A percentile compares a stretch with the other conserved stretches of the same genome.
phyloP scores from a whole-genome alignment of 192 early-diverging fungal genomes.

The Phycomyces nitens region DNA sequence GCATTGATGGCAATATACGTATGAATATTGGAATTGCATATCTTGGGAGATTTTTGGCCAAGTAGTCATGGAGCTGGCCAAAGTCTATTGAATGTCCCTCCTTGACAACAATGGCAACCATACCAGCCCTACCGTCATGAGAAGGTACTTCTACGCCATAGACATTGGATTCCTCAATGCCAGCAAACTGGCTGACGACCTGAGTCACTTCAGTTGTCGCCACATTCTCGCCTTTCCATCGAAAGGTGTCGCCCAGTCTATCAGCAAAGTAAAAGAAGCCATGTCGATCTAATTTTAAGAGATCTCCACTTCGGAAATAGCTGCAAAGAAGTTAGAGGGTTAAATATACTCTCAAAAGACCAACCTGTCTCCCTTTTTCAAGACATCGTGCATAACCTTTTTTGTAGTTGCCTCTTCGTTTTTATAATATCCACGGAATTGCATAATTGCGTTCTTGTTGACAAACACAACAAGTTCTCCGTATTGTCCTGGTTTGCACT shows the following conservation, averaged over 20 bases:
- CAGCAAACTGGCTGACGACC: constrained; percentile 43
- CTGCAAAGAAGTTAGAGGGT: constrained; percentile 16
- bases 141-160: constrained; percentile 60
- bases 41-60: constrained; percentile 40
- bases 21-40: constrained; percentile 67
- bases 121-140: constrained; percentile 59
- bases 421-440: constrained; percentile 45
- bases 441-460: constrained; percentile 15
- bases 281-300: constrained; percentile 44
- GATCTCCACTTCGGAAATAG: constrained; percentile 57
- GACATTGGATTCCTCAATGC: constrained; percentile 54
- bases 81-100: constrained; percentile 37
- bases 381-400: constrained; percentile 47
- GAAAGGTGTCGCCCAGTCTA: constrained; percentile 65
- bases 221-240: constrained; percentile 67
- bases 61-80: constrained; percentile 30
- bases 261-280: constrained; percentile 63
- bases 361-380: constrained; percentile 45
- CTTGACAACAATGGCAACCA: constrained; percentile 56
- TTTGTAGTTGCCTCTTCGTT: constrained; percentile 41
- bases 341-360: not conserved
- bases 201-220: constrained; percentile 57
- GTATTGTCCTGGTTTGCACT: not conserved
- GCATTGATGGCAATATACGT: constrained; percentile 45
- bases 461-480: too few relatives aligned